A percentile compares a stretch with the other conserved stretches of the same genome.
phyloP scores from a whole-genome alignment of 768 basidiomycete genomes.

The Leccinellum rugosiceps region DNA sequence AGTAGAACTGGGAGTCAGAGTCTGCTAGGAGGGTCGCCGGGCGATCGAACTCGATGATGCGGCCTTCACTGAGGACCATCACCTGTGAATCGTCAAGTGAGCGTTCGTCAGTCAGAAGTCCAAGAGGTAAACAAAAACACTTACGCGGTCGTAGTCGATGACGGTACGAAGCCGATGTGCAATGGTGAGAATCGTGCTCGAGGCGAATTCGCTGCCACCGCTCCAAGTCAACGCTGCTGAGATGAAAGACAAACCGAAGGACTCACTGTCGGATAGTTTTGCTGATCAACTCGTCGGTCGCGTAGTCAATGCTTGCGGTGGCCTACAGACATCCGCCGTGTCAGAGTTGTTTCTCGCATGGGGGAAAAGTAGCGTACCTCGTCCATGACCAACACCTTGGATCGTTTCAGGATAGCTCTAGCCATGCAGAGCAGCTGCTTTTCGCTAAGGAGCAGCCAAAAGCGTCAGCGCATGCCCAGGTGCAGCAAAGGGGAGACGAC shows the following conservation, averaged over 20 bases:
- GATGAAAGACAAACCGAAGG: background rate
- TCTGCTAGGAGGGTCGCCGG: constrained; percentile 56
- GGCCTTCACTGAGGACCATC: constrained; percentile 75
- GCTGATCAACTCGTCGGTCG: constrained; percentile 83
- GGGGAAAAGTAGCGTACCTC: constrained; percentile 44
- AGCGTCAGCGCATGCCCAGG: background rate
- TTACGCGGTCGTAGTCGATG: constrained; percentile 79
- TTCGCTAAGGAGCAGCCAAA: constrained; percentile 41
- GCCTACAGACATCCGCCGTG: constrained; percentile 38
- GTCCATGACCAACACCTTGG: constrained; percentile 81
- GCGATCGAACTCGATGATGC: constrained; percentile 74
- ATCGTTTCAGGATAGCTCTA: constrained; percentile 75
- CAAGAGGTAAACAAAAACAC: constrained; percentile 23
- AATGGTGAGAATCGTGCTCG: constrained; percentile 80
- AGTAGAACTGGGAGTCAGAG: constrained; percentile 57
- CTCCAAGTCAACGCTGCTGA: background rate
- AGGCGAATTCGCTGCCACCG: constrained; percentile 60
- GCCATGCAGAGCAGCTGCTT: constrained; percentile 89
- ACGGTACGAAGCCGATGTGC: constrained; percentile 77
- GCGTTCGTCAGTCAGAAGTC: background rate
- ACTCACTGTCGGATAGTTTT: constrained; percentile 78
- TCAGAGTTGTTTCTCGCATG: constrained; percentile 1
- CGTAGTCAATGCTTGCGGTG: constrained; percentile 78
- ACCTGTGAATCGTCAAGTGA: constrained; percentile 41
- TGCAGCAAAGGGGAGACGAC: constrained; percentile 8